Conservation (phyloP, 225 moss, liverwort and hornwort species). For the Polytrichum formosum region DNA sequence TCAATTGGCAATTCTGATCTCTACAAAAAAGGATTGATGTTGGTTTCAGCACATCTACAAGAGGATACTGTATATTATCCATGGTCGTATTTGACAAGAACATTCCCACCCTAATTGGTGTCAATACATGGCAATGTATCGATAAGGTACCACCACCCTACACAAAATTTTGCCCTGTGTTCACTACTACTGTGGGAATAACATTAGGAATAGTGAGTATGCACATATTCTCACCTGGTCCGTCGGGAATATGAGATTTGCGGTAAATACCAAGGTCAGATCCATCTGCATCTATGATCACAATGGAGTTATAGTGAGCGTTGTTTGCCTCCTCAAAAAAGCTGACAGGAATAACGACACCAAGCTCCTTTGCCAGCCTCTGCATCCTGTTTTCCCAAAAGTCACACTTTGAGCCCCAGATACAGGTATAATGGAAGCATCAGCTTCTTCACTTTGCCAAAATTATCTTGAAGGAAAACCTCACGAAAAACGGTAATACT, state of each 20-base stretch:
- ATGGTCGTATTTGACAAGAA: too few relatives aligned
- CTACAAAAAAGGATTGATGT: too few relatives aligned
- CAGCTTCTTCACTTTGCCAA: too few relatives aligned
- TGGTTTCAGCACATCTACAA: too few relatives aligned
- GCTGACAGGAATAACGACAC: constrained; percentile 82
- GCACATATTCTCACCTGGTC: constrained; percentile 49
- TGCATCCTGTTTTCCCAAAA: constrained; percentile 51
- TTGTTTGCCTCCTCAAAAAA: constrained; percentile 93
- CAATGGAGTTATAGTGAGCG: constrained; percentile 87
- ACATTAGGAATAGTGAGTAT: too few relatives aligned
- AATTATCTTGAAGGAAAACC: too few relatives aligned
- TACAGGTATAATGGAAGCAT: background rate
- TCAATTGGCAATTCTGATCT: too few relatives aligned
- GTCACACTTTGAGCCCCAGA: background rate
- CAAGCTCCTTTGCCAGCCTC: constrained; percentile 77
- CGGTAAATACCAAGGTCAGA: constrained; percentile 79
- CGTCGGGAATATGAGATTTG: constrained; percentile 93
- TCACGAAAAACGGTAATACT: too few relatives aligned
- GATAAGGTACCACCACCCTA: too few relatives aligned
- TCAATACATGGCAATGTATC: background rate
- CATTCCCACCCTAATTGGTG: background rate
- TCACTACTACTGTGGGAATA: too few relatives aligned
- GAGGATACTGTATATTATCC: too few relatives aligned
- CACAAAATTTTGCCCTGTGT: too few relatives aligned
- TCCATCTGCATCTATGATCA: constrained; percentile 93